Evolutionary conservation across 306 rosid genomes (phyloP).

Genomic region (Lithocarpus polystachyus): DNA sequence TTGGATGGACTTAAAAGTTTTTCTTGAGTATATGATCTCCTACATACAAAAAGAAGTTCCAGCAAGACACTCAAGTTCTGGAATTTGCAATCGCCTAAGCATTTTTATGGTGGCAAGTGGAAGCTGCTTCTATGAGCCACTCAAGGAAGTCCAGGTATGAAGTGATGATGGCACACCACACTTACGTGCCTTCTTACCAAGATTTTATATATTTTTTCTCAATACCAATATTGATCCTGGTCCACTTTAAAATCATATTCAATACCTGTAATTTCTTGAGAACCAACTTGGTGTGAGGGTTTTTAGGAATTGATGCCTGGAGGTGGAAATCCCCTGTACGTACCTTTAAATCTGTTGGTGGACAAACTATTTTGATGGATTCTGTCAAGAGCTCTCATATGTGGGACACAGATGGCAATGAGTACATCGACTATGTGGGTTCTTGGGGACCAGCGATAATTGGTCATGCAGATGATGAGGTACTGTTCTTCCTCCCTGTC

Average conservation of each 20-base stretch:
- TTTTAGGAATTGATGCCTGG: conserved; percentile 92
- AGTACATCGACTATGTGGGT: conserved; percentile 94
- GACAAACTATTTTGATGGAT: conserved; percentile 85
- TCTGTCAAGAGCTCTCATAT: conserved; percentile 84
- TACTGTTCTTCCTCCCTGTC: too few relatives aligned
- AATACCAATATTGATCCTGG: neutral
- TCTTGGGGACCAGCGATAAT: conserved; percentile 99
- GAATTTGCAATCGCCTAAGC: conserved; percentile 90
- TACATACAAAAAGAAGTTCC: conserved; percentile 61
- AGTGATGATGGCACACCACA: conserved; percentile 9
- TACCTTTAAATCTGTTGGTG: conserved; percentile 97
- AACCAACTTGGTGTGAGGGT: neutral
- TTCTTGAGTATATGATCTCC: conserved; percentile 52
- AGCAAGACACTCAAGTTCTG: conserved; percentile 64
- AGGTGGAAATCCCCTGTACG: conserved; percentile 97
- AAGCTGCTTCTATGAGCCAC: conserved; percentile 82
- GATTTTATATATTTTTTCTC: neutral
- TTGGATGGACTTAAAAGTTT: conserved; percentile 70
- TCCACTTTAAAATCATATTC: neutral
- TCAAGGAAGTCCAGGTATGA: conserved; percentile 35
- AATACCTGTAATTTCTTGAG: neutral
- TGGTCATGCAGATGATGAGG: conserved; percentile 64
- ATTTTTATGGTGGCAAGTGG: conserved; percentile 56
- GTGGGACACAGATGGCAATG: conserved; percentile 91
- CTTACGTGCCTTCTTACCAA: conserved; percentile 5